phyloP scores from a whole-genome alignment of 345 rosid species.

The Pistacia atlantica region DNA sequence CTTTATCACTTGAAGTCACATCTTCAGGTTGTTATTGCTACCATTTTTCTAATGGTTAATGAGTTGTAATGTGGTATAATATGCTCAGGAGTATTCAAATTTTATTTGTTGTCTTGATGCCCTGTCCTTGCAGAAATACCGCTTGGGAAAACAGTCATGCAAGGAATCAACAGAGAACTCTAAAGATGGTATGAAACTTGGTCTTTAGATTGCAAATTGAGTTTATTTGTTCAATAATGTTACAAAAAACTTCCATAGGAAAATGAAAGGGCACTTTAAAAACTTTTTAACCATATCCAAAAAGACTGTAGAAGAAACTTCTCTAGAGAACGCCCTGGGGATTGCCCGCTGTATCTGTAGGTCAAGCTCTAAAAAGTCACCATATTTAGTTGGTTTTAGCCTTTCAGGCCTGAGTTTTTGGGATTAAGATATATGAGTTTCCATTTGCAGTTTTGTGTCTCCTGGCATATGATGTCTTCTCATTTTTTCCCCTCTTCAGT shows the following conservation, averaged over 20 bases:
- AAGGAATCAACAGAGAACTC: conserved; percentile 80
- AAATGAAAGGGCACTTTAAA: not conserved
- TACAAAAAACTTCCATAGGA: not conserved
- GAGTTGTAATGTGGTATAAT: not conserved
- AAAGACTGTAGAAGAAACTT: not conserved
- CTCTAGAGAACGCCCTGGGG: not conserved
- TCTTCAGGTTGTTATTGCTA: conserved; percentile 67
- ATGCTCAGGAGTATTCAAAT: not conserved
- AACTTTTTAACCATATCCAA: not conserved
- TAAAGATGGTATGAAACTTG: conserved; percentile 67
- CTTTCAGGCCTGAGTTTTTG: not conserved
- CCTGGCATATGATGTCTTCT: not conserved
- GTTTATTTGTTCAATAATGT: not conserved
- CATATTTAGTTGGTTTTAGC: not conserved
- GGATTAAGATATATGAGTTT: not conserved
- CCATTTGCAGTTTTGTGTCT: not conserved
- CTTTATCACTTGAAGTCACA: conserved; percentile 93
- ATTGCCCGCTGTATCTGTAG: conserved; percentile 2
- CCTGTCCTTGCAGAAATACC: conserved; percentile 62
- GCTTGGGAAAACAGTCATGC: conserved; percentile 83
- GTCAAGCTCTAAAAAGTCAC: not conserved
- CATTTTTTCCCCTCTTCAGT: not conserved
- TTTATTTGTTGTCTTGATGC: not conserved
- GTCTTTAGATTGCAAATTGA: conserved; percentile 7
- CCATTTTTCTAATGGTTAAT: conserved; percentile 3